These are phyloP conservation scores for Candida glaebosa DNA, from an alignment of 805 yeast genomes.

Conservation along the genomic window DNA sequence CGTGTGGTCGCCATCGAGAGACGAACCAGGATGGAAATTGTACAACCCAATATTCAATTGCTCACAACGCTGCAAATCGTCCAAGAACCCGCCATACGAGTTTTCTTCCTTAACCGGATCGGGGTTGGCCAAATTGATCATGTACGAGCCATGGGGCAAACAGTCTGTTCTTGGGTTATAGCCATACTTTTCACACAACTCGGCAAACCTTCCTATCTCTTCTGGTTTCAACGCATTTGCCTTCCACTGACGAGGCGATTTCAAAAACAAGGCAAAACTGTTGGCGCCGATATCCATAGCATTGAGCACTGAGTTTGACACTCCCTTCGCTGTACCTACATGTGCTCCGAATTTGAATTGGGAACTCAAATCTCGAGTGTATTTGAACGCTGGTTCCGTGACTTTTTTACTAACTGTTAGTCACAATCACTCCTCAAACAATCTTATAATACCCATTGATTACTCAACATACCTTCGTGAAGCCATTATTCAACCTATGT, in stretches of 20 bases:
- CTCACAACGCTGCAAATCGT: constrained; percentile 87
- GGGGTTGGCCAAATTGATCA: constrained; percentile 90
- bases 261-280: constrained; percentile 86
- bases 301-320: constrained; percentile 60
- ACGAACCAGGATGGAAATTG: constrained; percentile 92
- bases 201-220: constrained; percentile 65
- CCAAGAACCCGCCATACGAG: constrained; percentile 74
- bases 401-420: constrained; percentile 5
- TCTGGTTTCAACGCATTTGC: constrained; percentile 70
- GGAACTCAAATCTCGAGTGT: constrained; percentile 11
- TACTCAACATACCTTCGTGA: too few species aligned
- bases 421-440: too few species aligned
- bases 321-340: constrained; percentile 79
- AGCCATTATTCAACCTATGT: too few species aligned
- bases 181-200: constrained; percentile 56
- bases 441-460: too few species aligned
- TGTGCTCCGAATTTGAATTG: constrained; percentile 78
- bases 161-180: constrained; percentile 76
- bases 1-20: constrained; percentile 63
- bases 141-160: constrained; percentile 92
- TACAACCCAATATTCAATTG: constrained; percentile 77
- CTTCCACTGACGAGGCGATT: constrained; percentile 88
- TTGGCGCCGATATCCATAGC: constrained; percentile 58
- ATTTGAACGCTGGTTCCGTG: constrained; percentile 16
- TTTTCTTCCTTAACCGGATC: constrained; percentile 74